These are phyloP conservation scores for Dalbergia cultrata DNA, from an alignment of 306 rosid genomes.

Conservation along the genomic window DNA sequence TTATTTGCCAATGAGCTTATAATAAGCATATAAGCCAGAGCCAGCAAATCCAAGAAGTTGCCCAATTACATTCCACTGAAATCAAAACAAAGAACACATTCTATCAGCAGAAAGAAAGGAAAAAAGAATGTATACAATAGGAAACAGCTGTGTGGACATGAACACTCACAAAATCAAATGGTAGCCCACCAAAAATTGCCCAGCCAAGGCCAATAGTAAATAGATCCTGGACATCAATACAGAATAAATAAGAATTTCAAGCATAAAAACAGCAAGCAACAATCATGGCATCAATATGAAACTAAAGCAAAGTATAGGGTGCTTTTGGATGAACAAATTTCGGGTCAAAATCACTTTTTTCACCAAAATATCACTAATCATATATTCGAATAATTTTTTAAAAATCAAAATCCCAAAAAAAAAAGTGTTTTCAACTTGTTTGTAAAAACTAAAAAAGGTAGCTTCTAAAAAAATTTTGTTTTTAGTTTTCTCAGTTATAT, in stretches of 20 bases:
- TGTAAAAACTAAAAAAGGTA: too few relatives aligned
- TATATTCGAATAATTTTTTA: too few relatives aligned
- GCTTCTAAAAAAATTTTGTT: too few relatives aligned
- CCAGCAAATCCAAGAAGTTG: slow-evolving; percentile 87
- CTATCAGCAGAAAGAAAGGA: slow-evolving; percentile 6
- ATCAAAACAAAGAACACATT: slow-evolving; percentile 29
- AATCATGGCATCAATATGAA: slow-evolving; percentile 25
- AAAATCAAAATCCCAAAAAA: too few relatives aligned
- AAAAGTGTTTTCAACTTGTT: too few relatives aligned
- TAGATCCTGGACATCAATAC: slow-evolving; percentile 65
- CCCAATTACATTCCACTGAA: slow-evolving; percentile 85
- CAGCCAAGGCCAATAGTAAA: slow-evolving; percentile 95
- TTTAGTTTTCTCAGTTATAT: too few relatives aligned
- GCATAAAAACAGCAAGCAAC: slow-evolving; percentile 1
- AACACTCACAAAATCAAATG: slow-evolving; percentile 64
- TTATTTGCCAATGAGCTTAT: slow-evolving; percentile 80
- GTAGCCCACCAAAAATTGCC: slow-evolving; percentile 92
- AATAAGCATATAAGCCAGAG: slow-evolving; percentile 88
- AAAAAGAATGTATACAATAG: slow-evolving; percentile 4
- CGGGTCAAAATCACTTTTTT: too few relatives aligned
- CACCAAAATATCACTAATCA: too few relatives aligned
- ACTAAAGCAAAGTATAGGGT: background rate
- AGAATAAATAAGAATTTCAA: slow-evolving; percentile 28
- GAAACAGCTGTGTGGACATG: slow-evolving; percentile 22
- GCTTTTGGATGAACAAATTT: too few relatives aligned